Base-by-base conservation (phyloP, 192 early-diverging fungal genomes). In the Allomyces macrogynus region DNA sequence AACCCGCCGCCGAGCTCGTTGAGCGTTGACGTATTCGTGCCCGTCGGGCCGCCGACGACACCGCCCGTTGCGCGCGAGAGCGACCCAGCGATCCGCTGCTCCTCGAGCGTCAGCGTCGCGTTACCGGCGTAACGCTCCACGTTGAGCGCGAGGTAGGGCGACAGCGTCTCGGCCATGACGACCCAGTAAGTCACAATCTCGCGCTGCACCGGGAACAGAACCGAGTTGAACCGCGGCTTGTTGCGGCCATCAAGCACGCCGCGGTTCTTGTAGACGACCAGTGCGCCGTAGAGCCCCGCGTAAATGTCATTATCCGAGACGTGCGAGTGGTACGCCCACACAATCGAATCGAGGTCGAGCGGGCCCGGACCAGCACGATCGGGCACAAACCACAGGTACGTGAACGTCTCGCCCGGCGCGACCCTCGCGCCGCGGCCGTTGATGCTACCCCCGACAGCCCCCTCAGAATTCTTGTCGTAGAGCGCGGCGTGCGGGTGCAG, bases 151-250 rank as follows among this genome's bases (percentile, higher is more conserved):
- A n/a, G n/a, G n/a, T n/a, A n/a, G n/a, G 69, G 65, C n/a, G 66
- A 67, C 12, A 71, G 10, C 18, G 61, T 40, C 5, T 75, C 72
- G 27, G 76, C 76, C 60, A 63, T 70, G 3, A 75, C 66, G 44
- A 67, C 68, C 3, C 74, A 70, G 40, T 76, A 74, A 32, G 76
- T 69, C 60, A 70, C 67, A 62, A 70, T 72, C 74, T 72, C 74
- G 32, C 63, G 49, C 26, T 77, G 76, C 11, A 74, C 72, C 40
- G 74, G 71, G 23, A 68, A 25, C 63, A 76, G 76, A n/a, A 60
- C 60, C 3, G 25, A 25, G 60, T 75, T 64, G 2, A 16, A 49
- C n/a, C 60, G 4, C 18, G 40, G 65, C n/a, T 2, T 0, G 4
- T 26, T 26, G 1, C 67, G 63, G 8, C 65, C n/a, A 24, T 67